Evolutionary conservation across 2,329 filamentous ascomycete genomes (phyloP).

Genomic region (Hypomyces rosellus): DNA sequence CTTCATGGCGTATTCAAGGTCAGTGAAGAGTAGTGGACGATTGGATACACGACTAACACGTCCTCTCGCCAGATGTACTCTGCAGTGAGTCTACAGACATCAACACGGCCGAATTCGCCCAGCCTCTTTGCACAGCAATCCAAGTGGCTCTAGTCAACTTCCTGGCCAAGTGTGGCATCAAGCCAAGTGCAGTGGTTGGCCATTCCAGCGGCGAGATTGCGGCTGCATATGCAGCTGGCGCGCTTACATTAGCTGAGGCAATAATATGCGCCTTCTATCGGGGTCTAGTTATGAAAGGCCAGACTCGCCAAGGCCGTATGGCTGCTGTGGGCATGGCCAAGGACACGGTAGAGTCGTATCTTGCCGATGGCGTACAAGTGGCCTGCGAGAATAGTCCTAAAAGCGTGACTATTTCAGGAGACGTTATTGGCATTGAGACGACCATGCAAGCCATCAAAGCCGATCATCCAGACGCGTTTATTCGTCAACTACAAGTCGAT

Average conservation of each 20-base stretch:
- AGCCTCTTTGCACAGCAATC: slow-evolving; percentile 36
- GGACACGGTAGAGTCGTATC: slow-evolving; percentile 21
- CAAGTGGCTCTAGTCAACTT: slow-evolving; percentile 38
- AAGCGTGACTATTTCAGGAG: slow-evolving; percentile 32
- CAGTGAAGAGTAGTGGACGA: too few relatives aligned
- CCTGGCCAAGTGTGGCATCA: slow-evolving; percentile 26
- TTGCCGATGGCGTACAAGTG: slow-evolving; percentile 19
- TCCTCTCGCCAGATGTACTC: too few relatives aligned
- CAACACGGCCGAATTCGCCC: slow-evolving; percentile 15
- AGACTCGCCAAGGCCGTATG: slow-evolving; percentile 26
- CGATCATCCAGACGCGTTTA: slow-evolving; percentile 22
- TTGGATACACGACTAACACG: too few relatives aligned
- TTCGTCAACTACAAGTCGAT: slow-evolving; percentile 30
- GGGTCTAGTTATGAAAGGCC: slow-evolving; percentile 32
- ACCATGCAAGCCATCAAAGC: slow-evolving; percentile 23
- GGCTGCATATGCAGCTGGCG: slow-evolving; percentile 36
- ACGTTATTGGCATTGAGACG: slow-evolving; percentile 18
- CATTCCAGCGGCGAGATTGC: slow-evolving; percentile 41
- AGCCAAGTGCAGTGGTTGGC: slow-evolving; percentile 30
- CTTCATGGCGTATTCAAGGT: slow-evolving; percentile 16
- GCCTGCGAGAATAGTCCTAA: slow-evolving; percentile 33
- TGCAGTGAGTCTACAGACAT: too few relatives aligned
- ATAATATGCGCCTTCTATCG: slow-evolving; percentile 28
- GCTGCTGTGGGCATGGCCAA: slow-evolving; percentile 31
- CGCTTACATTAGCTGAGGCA: slow-evolving; percentile 28